Percentiles rank a stretch among this genome's conserved stretches.
Evolutionary conservation across 1,139 yeast genomes (phyloP).

Genomic region (Yamadazyma membranifaciens): DNA sequence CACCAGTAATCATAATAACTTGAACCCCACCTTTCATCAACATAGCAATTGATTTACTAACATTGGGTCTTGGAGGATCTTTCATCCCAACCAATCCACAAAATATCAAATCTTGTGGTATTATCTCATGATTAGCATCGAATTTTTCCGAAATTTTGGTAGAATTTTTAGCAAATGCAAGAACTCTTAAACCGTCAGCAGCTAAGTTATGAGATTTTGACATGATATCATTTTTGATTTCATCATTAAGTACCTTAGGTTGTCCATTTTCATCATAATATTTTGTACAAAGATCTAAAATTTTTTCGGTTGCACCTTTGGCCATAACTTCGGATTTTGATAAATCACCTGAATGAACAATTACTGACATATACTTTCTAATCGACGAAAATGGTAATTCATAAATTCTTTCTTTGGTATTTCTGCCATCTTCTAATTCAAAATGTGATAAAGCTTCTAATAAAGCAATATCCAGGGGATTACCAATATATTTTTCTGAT

Average conservation of each 20-base stretch:
- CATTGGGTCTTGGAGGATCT: constrained; percentile 93
- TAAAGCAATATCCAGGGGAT: constrained; percentile 91
- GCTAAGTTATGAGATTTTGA: constrained; percentile 68
- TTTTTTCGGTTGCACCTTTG: constrained; percentile 86
- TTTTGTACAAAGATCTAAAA: constrained; percentile 60
- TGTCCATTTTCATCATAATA: constrained; percentile 61
- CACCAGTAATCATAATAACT: constrained; percentile 97
- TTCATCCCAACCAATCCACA: constrained; percentile 92
- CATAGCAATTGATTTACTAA: constrained; percentile 64
- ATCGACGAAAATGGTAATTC: constrained; percentile 85
- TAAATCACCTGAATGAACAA: constrained; percentile 57
- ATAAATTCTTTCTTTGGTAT: constrained; percentile 52
- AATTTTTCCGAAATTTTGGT: constrained; percentile 20
- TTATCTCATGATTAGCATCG: constrained; percentile 21
- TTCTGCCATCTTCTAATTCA: constrained; percentile 69
- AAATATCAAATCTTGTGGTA: constrained; percentile 62
- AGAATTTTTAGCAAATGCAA: constrained; percentile 69
- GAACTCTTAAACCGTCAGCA: constrained; percentile 78
- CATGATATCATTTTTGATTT: constrained; percentile 42
- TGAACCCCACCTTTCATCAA: constrained; percentile 91
- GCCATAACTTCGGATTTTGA: constrained; percentile 59
- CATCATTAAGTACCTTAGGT: constrained; percentile 51
- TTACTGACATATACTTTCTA: constrained; percentile 88
- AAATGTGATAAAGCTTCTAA: constrained; percentile 71
- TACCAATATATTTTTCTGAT: constrained; percentile 74